Percentiles rank a stretch among this genome's conserved stretches.
Evolutionary conservation across 352 stramenopile genomes (phyloP).

Genomic region (Phytophthora pinifolia): DNA sequence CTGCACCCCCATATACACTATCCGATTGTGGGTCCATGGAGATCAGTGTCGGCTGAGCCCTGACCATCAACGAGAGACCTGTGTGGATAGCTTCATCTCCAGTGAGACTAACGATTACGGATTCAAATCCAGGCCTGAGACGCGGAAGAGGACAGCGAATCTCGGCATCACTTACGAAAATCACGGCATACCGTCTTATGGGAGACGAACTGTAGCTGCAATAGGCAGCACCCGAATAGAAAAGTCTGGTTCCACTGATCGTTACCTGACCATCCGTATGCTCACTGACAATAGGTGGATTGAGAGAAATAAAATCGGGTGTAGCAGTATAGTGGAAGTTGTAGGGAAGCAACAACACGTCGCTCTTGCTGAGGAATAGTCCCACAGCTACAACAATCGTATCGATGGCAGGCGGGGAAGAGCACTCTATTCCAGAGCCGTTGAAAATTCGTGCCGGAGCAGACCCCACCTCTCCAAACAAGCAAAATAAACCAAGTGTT

Average conservation of each 20-base stretch:
- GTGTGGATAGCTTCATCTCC: constrained; percentile 18
- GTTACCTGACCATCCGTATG: constrained; percentile 22
- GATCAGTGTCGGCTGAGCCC: constrained; percentile 24
- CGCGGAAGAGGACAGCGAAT: constrained; percentile 33
- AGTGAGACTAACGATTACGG: constrained; percentile 38
- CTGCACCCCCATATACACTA: constrained; percentile 30
- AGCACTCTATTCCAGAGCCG: constrained; percentile 21
- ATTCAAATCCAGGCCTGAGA: constrained; percentile 21
- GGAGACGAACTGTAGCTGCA: constrained; percentile 28
- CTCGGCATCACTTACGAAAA: constrained; percentile 16
- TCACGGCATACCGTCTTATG: constrained; percentile 4
- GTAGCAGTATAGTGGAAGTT: constrained; percentile 34
- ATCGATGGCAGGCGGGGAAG: constrained; percentile 18
- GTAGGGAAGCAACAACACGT: constrained; percentile 28
- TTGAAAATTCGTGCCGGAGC: constrained; percentile 9
- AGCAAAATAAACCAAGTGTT: constrained; percentile 27
- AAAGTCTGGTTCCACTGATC: constrained; percentile 38
- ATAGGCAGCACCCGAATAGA: constrained; percentile 20
- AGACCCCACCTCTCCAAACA: constrained; percentile 27
- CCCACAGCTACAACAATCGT: constrained; percentile 19
- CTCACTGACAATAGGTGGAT: constrained; percentile 31
- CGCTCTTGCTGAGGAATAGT: constrained; percentile 27
- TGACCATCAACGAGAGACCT: constrained; percentile 23
- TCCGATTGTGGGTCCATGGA: constrained; percentile 35
- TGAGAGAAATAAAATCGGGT: constrained; percentile 21